A percentile compares a stretch with the other conserved stretches of the same genome.
These are phyloP conservation scores for Diospyros lotus DNA, from an alignment of 148 eudicot species.

Conservation along the genomic window DNA sequence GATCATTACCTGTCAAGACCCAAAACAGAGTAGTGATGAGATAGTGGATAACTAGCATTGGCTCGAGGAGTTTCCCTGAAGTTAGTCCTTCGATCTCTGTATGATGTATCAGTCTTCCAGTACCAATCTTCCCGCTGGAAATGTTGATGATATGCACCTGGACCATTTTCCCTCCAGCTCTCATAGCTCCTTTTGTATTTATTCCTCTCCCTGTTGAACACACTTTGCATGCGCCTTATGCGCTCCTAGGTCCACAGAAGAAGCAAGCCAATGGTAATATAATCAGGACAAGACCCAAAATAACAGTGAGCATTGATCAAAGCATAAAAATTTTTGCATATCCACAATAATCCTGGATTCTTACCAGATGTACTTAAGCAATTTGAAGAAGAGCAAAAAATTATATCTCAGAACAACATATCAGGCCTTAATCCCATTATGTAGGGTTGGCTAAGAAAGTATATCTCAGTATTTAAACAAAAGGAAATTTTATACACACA, in stretches of 20 bases:
- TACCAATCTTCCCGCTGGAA: conserved; percentile 97
- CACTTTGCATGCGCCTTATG: conserved; percentile 95
- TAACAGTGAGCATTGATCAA: background rate
- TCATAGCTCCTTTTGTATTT: conserved; percentile 69
- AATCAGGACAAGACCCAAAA: background rate
- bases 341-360: background rate
- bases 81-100: conserved; percentile 42
- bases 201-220: conserved; percentile 86
- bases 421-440: background rate
- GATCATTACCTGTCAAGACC: conserved; percentile 90
- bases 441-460: background rate
- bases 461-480: background rate
- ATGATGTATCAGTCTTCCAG: conserved; percentile 81
- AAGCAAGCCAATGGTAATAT: background rate
- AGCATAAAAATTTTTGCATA: background rate
- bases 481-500: background rate
- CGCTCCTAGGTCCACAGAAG: conserved; percentile 63
- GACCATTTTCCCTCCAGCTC: conserved; percentile 82
- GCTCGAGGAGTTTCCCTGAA: conserved; percentile 61
- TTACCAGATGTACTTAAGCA: too few relatives aligned
- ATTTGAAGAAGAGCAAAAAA: too few relatives aligned
- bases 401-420: too few relatives aligned
- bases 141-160: conserved; percentile 73
- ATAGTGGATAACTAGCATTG: conserved; percentile 43
- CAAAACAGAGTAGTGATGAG: conserved; percentile 90